Conservation (phyloP, 192 early-diverging fungal species). For the Podila verticillata region DNA sequence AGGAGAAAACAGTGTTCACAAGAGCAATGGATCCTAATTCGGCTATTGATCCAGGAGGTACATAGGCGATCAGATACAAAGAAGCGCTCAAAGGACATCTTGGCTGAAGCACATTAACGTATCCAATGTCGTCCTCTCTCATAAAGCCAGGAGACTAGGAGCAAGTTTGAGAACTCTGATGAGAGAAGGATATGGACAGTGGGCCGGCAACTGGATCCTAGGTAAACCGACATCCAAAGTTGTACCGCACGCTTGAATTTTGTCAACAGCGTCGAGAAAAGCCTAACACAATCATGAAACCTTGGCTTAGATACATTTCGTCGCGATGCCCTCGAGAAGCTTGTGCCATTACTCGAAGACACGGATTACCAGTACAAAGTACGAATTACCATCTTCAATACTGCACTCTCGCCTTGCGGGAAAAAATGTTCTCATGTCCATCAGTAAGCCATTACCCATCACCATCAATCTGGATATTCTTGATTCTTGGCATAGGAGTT, state of each 20-base stretch:
- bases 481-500: slow-evolving; percentile 1
- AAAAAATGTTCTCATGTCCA: no score
- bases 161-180: slow-evolving; percentile 26
- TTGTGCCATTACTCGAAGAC: slow-evolving; percentile 17
- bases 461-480: neutral
- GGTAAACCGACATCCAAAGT: slow-evolving; percentile 9
- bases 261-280: no score
- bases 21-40: slow-evolving; percentile 26
- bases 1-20: slow-evolving; percentile 19
- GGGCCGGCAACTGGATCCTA: slow-evolving; percentile 29
- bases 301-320: slow-evolving; percentile 18
- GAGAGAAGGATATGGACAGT: slow-evolving; percentile 18
- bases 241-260: neutral
- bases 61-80: no score
- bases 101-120: no score
- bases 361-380: slow-evolving; percentile 26
- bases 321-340: slow-evolving; percentile 19
- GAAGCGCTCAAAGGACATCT: no score
- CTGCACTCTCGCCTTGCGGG: no score
- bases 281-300: no score
- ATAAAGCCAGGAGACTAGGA: neutral
- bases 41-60: neutral
- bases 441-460: no score
- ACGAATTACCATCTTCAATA: neutral
- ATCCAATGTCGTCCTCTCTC: no score